A percentile compares a stretch with the other conserved stretches of the same genome.
Conservation (phyloP, 257 asterid species). For the Primulina eburnea region DNA sequence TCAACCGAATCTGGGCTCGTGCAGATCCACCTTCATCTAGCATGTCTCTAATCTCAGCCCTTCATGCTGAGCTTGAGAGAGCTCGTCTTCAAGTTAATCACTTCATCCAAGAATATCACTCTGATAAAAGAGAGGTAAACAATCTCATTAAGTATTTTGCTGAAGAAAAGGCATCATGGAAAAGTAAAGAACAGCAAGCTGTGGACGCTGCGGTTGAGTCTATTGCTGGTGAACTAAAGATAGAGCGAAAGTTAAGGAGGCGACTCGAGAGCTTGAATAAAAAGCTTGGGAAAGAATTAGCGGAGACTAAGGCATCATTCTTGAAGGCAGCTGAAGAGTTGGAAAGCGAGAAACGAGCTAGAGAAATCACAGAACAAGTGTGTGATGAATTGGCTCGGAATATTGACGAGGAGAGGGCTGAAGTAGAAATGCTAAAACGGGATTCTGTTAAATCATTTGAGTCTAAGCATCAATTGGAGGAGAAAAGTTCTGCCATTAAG, state of each 20-base stretch:
- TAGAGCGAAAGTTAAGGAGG: slow-evolving; percentile 63
- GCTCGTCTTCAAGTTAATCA: slow-evolving; percentile 85
- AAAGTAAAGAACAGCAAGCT: slow-evolving; percentile 52
- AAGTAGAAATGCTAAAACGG: slow-evolving; percentile 44
- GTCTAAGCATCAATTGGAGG: slow-evolving; percentile 60
- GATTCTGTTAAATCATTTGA: slow-evolving; percentile 49
- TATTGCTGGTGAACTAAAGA: slow-evolving; percentile 65
- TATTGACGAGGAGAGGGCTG: slow-evolving; percentile 54
- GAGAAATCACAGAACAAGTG: slow-evolving; percentile 65
- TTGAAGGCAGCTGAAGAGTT: slow-evolving; percentile 58
- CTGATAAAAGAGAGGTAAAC: slow-evolving; percentile 55
- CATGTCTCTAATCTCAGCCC: slow-evolving; percentile 81
- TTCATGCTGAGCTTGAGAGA: slow-evolving; percentile 91
- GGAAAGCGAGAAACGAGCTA: slow-evolving; percentile 71
- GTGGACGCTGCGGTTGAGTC: slow-evolving; percentile 60
- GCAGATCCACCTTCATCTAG: slow-evolving; percentile 82
- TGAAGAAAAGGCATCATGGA: slow-evolving; percentile 88
- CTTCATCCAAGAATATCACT: slow-evolving; percentile 67
- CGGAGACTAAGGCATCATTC: slow-evolving; percentile 58
- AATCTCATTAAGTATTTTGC: slow-evolving; percentile 71
- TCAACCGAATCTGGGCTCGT: slow-evolving; percentile 77
- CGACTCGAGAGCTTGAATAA: slow-evolving; percentile 76
- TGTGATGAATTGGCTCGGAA: slow-evolving; percentile 67
- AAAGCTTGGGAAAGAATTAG: slow-evolving; percentile 71
- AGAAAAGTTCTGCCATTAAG: slow-evolving; percentile 57